Conservation (phyloP, 139 green algal species). For the Volvox reticuliferus region DNA sequence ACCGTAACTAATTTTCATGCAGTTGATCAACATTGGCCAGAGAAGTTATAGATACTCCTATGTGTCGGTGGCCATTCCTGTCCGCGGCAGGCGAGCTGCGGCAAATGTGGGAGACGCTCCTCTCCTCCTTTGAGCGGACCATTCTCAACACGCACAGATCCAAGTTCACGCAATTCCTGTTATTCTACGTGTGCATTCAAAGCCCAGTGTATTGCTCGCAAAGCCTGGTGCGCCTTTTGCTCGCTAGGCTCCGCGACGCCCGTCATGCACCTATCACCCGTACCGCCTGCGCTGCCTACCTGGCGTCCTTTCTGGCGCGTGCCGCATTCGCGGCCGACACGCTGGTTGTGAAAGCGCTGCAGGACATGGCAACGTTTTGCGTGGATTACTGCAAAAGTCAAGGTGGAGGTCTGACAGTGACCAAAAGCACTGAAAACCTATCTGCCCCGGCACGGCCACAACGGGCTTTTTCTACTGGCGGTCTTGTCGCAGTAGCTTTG, state of each 20-base stretch:
- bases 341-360: slow-evolving; percentile 69
- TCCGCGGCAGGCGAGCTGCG: slow-evolving; percentile 21
- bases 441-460: not conserved
- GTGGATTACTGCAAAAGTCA: slow-evolving; percentile 52
- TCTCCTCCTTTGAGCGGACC: slow-evolving; percentile 79
- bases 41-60: too few relatives aligned
- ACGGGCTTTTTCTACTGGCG: not conserved
- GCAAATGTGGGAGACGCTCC: slow-evolving; percentile 73
- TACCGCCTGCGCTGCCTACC: slow-evolving; percentile 84
- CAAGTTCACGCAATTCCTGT: slow-evolving; percentile 94
- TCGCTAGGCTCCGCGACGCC: slow-evolving; percentile 66
- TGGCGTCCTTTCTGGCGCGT: slow-evolving; percentile 89
- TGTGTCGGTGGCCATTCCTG: not conserved
- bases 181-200: slow-evolving; percentile 74
- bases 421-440: not conserved
- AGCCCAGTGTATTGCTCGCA: slow-evolving; percentile 61
- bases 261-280: slow-evolving; percentile 75
- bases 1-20: too few relatives aligned
- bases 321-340: slow-evolving; percentile 69
- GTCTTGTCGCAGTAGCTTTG: not conserved
- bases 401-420: not conserved
- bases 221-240: slow-evolving; percentile 71
- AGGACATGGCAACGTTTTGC: slow-evolving; percentile 52
- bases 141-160: slow-evolving; percentile 88
- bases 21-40: too few relatives aligned